Conservation (phyloP, 2,329 filamentous ascomycete species). For the Microcyclospora tardicrescens region DNA sequence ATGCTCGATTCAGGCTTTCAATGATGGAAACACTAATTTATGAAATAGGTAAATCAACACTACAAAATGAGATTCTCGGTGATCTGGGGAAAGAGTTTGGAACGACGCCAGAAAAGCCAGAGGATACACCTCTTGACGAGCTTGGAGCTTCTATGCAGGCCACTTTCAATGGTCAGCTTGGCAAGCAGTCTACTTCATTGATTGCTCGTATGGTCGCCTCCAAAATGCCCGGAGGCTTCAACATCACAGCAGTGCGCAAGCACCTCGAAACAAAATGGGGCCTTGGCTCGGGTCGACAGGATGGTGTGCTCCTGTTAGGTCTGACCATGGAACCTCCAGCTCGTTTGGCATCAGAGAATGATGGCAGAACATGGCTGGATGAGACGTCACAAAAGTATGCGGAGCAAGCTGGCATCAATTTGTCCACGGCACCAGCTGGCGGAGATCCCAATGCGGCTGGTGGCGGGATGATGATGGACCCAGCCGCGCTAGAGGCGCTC, state of each 20-base stretch:
- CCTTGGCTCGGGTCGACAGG: conserved; percentile 71
- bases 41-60: conserved; percentile 75
- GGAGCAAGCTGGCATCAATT: conserved; percentile 63
- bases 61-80: conserved; percentile 97
- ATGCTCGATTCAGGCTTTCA: background rate
- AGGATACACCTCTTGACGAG: conserved; percentile 93
- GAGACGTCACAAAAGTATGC: conserved; percentile 85
- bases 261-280: conserved; percentile 93
- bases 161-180: conserved; percentile 96
- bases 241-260: conserved; percentile 90
- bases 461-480: conserved; percentile 99
- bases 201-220: conserved; percentile 92
- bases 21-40: background rate
- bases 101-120: conserved; percentile 93
- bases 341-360: conserved; percentile 75
- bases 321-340: conserved; percentile 86
- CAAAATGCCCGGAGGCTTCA: conserved; percentile 99
- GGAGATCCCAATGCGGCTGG: conserved; percentile 58
- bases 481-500: conserved; percentile 86
- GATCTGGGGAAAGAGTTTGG: conserved; percentile 98
- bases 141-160: conserved; percentile 90
- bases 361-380: conserved; percentile 88
- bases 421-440: conserved; percentile 59
- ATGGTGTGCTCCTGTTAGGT: conserved; percentile 75
- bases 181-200: conserved; percentile 88